A percentile compares a stretch with the other conserved stretches of the same genome.
Conservation (phyloP, 805 yeast genomes). For the Sugiyamaella lignohabitans region DNA sequence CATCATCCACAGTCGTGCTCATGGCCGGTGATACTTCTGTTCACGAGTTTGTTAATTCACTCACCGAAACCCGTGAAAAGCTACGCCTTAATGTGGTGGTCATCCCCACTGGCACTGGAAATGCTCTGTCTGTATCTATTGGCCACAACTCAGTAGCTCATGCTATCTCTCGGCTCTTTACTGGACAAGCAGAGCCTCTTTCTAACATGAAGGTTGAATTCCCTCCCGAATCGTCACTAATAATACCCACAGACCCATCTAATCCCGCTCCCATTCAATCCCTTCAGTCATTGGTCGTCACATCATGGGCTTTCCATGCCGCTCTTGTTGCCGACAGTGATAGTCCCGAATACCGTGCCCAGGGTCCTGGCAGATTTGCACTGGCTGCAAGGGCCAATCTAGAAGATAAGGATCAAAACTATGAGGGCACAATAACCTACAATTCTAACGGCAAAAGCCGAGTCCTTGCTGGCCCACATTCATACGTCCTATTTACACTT, state of each 20-base stretch:
- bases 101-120: constrained; percentile 83
- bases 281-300: constrained; percentile 46
- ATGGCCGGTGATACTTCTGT: constrained; percentile 85
- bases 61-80: constrained; percentile 20
- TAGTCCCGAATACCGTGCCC: constrained; percentile 53
- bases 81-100: constrained; percentile 26
- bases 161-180: constrained; percentile 28
- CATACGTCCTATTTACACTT: constrained; percentile 55
- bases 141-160: constrained; percentile 31
- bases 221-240: constrained; percentile 30
- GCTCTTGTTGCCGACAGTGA: constrained; percentile 77
- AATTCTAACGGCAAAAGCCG: constrained; percentile 8
- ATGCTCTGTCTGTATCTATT: constrained; percentile 64
- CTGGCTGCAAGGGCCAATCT: constrained; percentile 59
- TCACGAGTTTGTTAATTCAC: constrained; percentile 62
- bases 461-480: constrained; percentile 38
- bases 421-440: constrained; percentile 38
- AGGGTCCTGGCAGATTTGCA: constrained; percentile 62
- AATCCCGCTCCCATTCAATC: constrained; percentile 29
- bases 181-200: constrained; percentile 32
- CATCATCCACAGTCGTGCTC: constrained; percentile 43
- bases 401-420: constrained; percentile 41
- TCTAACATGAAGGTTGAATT: constrained; percentile 41
- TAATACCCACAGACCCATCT: background rate
- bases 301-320: constrained; percentile 85